Conservation (phyloP, 2,329 filamentous ascomycete species). For the Ceratocystiopsis sp. region DNA sequence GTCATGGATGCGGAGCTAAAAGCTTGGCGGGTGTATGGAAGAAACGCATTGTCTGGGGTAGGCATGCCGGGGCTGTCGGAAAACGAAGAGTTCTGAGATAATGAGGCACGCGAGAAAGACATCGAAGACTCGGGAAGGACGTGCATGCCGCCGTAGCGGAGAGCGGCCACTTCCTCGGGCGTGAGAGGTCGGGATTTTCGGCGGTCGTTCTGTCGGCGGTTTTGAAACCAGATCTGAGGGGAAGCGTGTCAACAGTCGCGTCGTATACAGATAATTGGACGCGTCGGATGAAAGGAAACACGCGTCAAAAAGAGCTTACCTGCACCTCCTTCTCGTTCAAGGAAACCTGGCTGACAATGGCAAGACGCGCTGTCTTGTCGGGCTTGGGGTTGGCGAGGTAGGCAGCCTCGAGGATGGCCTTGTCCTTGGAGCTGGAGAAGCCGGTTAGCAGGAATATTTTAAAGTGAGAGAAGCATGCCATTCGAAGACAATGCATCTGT, state of each 20-base stretch:
- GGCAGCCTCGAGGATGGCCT: slow-evolving; percentile 71
- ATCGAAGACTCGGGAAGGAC: no score
- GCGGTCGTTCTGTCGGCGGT: slow-evolving; percentile 80
- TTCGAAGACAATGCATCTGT: no score
- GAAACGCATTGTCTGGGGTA: slow-evolving; percentile 1
- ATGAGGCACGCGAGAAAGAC: no score
- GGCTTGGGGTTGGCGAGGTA: slow-evolving; percentile 78
- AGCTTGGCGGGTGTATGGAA: not conserved
- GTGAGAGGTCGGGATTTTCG: slow-evolving; percentile 74
- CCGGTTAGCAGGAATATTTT: not conserved
- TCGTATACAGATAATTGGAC: no score
- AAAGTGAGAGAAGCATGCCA: not conserved
- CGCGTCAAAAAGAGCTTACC: slow-evolving; percentile 29
- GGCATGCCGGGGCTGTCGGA: slow-evolving; percentile 5
- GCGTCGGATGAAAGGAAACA: not conserved
- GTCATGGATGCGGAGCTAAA: slow-evolving; percentile 5
- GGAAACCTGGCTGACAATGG: slow-evolving; percentile 70
- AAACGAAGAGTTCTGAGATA: slow-evolving; percentile 5
- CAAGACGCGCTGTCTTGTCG: slow-evolving; percentile 71
- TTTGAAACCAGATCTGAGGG: slow-evolving; percentile 89
- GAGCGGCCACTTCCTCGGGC: slow-evolving; percentile 53
- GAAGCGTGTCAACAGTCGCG: slow-evolving; percentile 1
- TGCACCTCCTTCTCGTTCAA: slow-evolving; percentile 93
- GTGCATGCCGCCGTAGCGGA: slow-evolving; percentile 37
- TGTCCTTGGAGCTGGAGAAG: slow-evolving; percentile 58